phyloP scores from a whole-genome alignment of 2,329 filamentous ascomycete genomes.

The Ceratocystis diversiconidia region DNA sequence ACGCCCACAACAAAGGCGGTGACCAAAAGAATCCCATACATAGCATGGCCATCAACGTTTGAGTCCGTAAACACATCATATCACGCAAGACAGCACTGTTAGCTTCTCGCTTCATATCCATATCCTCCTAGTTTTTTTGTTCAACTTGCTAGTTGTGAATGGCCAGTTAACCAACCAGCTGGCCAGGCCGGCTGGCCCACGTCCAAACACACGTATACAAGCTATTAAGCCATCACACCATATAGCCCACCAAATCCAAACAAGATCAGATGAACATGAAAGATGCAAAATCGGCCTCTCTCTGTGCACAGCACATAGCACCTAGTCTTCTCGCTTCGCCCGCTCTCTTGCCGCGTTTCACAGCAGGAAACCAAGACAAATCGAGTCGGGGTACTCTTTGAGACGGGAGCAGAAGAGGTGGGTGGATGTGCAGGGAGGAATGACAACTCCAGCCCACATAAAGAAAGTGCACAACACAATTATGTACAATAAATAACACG shows the following conservation, averaged over 20 bases:
- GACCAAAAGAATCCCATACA: no score
- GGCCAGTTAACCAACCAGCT: no score
- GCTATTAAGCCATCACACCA: no score
- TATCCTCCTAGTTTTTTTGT: neutral
- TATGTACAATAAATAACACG: neutral
- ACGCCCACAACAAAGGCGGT: no score
- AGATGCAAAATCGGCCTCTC: neutral
- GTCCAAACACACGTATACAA: no score
- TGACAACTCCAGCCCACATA: neutral
- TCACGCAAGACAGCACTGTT: neutral
- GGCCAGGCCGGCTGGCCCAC: neutral
- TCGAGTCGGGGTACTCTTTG: neutral
- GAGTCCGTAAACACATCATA: neutral
- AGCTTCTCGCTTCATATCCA: neutral
- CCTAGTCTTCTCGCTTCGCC: neutral
- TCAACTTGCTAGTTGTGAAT: no score
- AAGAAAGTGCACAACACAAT: neutral
- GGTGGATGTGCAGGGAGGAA: neutral
- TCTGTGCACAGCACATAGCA: neutral
- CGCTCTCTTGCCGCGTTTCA: neutral
- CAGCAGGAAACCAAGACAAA: neutral
- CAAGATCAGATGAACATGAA: no score
- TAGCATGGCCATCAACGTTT: no score
- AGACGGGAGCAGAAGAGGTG: neutral
- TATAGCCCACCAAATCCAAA: no score